Evolutionary conservation across 1,284 basidiomycete genomes (phyloP).

Genomic region (Ganoderma lucidum): DNA sequence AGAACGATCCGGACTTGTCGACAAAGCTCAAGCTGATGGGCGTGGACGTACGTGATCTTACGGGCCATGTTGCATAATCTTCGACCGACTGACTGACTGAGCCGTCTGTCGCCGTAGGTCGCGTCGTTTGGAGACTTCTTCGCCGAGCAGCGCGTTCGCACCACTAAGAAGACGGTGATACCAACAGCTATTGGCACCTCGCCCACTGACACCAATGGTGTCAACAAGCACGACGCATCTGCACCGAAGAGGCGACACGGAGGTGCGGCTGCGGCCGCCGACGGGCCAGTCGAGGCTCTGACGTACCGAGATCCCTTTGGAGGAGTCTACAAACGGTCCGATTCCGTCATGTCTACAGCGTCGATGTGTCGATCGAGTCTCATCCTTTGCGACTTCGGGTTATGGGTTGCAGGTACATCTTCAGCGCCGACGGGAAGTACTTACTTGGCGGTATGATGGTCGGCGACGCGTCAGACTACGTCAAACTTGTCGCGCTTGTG

Average conservation of each 20-base stretch:
- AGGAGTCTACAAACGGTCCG: conserved; percentile 75
- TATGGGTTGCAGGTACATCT: conserved; percentile 58
- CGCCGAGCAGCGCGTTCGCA: conserved; percentile 56
- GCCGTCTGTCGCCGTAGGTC: conserved; percentile 48
- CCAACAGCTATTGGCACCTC: not conserved
- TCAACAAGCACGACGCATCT: conserved; percentile 36
- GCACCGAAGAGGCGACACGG: conserved; percentile 41
- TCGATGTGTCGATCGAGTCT: not conserved
- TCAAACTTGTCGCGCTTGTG: conserved; percentile 74
- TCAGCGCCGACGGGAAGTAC: conserved; percentile 78
- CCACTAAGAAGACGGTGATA: not conserved
- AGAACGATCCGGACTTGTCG: conserved; percentile 66
- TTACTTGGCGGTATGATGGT: conserved; percentile 86
- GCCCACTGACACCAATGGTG: not conserved
- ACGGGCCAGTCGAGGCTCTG: conserved; percentile 66
- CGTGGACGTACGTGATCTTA: conserved; percentile 72
- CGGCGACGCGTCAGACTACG: conserved; percentile 76
- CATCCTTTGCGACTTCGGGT: not conserved
- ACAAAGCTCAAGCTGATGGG: conserved; percentile 79
- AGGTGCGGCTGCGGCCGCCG: conserved; percentile 35
- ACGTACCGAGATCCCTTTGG: conserved; percentile 80
- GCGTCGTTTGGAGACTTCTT: conserved; percentile 84
- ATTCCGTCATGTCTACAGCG: not conserved
- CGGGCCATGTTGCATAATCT: too few species aligned
- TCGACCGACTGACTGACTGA: too few species aligned